A percentile compares a stretch with the other conserved stretches of the same genome.
These are phyloP conservation scores for Scheffersomyces illinoinensis DNA, from an alignment of 1,139 yeast species.

Conservation along the genomic window DNA sequence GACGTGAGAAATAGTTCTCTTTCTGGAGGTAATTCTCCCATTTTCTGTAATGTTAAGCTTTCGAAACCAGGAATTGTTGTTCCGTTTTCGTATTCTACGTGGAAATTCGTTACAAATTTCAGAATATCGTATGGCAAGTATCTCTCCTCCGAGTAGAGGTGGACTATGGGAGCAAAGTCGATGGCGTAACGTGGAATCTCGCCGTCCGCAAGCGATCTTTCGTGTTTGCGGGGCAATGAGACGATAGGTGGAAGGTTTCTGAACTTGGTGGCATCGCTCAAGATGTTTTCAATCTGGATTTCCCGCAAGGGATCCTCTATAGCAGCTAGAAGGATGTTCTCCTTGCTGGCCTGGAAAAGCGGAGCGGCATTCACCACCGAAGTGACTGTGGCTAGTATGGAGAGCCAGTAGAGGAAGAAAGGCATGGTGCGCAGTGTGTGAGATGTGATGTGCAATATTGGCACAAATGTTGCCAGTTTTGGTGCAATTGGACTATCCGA, in stretches of 20 bases:
- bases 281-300: slow-evolving; percentile 21
- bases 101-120: slow-evolving; percentile 67
- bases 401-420: slow-evolving; percentile 3
- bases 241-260: slow-evolving; percentile 40
- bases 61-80: slow-evolving; percentile 42
- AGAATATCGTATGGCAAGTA: slow-evolving; percentile 83
- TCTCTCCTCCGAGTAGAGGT: slow-evolving; percentile 83
- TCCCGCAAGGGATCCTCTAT: slow-evolving; percentile 10
- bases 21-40: slow-evolving; percentile 34
- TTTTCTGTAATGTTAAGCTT: slow-evolving; percentile 36
- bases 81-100: slow-evolving; percentile 49
- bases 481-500: too few species aligned
- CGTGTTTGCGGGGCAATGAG: slow-evolving; percentile 27
- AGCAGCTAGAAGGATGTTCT: slow-evolving; percentile 5
- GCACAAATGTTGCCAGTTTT: background rate
- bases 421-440: slow-evolving; percentile 1
- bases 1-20: slow-evolving; percentile 54
- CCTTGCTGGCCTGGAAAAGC: slow-evolving; percentile 5
- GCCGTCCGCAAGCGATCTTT: slow-evolving; percentile 46
- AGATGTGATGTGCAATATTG: background rate
- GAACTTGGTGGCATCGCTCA: slow-evolving; percentile 27
- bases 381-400: background rate
- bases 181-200: slow-evolving; percentile 75
- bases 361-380: background rate
- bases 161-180: slow-evolving; percentile 77